Conservation (phyloP, 73 alveolate species). For the Paramecium bursaria region DNA sequence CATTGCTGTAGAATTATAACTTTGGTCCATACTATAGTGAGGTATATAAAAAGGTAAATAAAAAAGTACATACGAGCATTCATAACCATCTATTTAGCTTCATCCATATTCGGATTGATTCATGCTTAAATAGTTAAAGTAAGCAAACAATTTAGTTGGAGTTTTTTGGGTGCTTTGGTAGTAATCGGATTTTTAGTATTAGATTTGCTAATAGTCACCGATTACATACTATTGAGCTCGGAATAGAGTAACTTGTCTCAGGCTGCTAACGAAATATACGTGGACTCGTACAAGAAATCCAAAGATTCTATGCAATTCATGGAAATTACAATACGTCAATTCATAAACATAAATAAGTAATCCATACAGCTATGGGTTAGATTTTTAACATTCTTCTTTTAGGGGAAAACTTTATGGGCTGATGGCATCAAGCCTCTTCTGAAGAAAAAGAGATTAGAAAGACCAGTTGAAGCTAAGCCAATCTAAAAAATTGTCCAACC, state of each 20-base stretch:
- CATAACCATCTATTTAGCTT: slow-evolving; percentile 40
- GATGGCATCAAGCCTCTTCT: slow-evolving; percentile 15
- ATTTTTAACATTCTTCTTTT: slow-evolving; percentile 34
- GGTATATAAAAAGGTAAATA: not conserved
- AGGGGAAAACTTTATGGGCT: slow-evolving; percentile 26
- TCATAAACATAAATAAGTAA: slow-evolving; percentile 44
- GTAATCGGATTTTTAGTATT: slow-evolving; percentile 10
- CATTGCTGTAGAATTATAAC: slow-evolving; percentile 33
- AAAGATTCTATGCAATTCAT: slow-evolving; percentile 13
- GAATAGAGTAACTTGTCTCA: slow-evolving; percentile 45
- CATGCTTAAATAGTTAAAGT: slow-evolving; percentile 19
- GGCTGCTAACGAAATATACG: slow-evolving; percentile 44
- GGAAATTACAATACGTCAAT: slow-evolving; percentile 1
- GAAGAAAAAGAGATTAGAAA: not conserved
- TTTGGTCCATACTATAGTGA: slow-evolving; percentile 41
- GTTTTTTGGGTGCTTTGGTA: slow-evolving; percentile 10
- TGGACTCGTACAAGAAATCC: slow-evolving; percentile 20
- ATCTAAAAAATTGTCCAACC: no score
- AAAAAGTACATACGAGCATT: slow-evolving; percentile 41
- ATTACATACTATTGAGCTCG: slow-evolving; percentile 34
- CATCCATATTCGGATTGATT: slow-evolving; percentile 3
- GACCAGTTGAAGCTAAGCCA: not conserved
- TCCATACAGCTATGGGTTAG: not conserved
- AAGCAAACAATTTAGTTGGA: no score
- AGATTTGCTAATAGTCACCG: slow-evolving; percentile 27